These are phyloP conservation scores for Striga hermonthica DNA, from an alignment of 305 asterid genomes.

Conservation along the genomic window DNA sequence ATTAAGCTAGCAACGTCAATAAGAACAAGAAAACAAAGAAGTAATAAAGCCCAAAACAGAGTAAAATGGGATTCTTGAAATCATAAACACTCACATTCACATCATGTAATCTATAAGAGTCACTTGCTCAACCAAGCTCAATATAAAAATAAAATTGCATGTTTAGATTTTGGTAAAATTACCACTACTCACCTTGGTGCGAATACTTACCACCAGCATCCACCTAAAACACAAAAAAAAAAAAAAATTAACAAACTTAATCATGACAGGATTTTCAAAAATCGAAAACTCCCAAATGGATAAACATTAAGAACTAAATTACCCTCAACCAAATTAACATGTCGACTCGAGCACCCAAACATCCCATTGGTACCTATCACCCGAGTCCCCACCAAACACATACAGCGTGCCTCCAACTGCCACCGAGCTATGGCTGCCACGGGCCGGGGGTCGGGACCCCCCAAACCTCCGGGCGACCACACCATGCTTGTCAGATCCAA, in stretches of 20 bases:
- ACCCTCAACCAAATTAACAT: constrained; percentile 79
- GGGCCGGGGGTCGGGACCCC: constrained; percentile 63
- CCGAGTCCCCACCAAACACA: constrained; percentile 90
- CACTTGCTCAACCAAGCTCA: no score
- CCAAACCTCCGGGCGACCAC: constrained; percentile 61
- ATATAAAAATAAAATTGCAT: no score
- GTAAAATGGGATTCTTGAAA: no score
- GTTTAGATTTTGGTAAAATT: no score
- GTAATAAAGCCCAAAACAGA: no score
- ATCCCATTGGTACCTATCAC: constrained; percentile 81
- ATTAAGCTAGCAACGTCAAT: no score
- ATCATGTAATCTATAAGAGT: no score
- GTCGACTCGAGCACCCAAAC: constrained; percentile 70
- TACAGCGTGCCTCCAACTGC: constrained; percentile 55
- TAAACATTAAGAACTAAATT: neutral
- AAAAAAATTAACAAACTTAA: no score
- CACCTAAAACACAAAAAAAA: constrained; percentile 75
- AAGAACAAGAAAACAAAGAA: no score
- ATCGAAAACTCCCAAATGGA: no score
- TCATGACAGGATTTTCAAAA: no score
- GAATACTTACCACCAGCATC: no score
- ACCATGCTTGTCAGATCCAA: constrained; percentile 75
- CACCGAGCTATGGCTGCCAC: constrained; percentile 84
- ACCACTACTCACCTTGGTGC: constrained; percentile 63
- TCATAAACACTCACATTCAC: neutral